Base-by-base conservation (phyloP, 768 basidiomycete species). In the Galerina sulciceps region DNA sequence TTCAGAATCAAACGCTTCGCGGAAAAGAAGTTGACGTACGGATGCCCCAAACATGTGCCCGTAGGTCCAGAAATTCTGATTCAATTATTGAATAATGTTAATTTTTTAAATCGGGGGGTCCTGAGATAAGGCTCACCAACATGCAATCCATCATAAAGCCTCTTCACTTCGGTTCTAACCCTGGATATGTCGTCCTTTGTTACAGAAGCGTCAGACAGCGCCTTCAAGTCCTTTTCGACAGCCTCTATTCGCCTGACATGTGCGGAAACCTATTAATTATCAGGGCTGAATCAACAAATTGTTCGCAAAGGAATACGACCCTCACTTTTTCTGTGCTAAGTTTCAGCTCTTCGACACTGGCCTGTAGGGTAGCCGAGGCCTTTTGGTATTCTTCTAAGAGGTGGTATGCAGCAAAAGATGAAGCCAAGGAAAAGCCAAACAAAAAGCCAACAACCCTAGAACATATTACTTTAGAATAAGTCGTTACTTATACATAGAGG, bases 341-440 rank as follows among this genome's bases (percentile, higher is more conserved):
- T 72, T 93, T 89, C 55, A 97, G 76, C 65, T 95, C 92, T 64
- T 93, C 89, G 14, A 96, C 91, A 69, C 93, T 94, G 18, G 88
- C 85, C 73, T 95, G 90, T 49, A 97, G 75, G 26, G 91, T 84
- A n/a, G 90, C 88, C 3, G 93, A 94, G 31, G 94, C 94, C 42
- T 82, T 78, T 73, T 93, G 92, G 74, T 95, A 94, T 76, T 96
- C 95, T 62, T 96, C 93, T 46, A 96, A 75, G 17, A 97, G 80
- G 70, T 92, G 86, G 71, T 94, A 96, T 23, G 93, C 89, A 41
- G 93, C 92, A 65, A 88, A 85, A 0, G 91, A 88, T 1, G 94
- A 93, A 1, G 94, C 93, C 36, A 95, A 73, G 5, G 94, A 94
- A 77, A 96, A 96, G 1, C 94, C 95, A 64, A 95, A 86, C 36